Evolutionary conservation across 495 filamentous ascomycete species (phyloP).

Genomic region (Podospora fimiseda): DNA sequence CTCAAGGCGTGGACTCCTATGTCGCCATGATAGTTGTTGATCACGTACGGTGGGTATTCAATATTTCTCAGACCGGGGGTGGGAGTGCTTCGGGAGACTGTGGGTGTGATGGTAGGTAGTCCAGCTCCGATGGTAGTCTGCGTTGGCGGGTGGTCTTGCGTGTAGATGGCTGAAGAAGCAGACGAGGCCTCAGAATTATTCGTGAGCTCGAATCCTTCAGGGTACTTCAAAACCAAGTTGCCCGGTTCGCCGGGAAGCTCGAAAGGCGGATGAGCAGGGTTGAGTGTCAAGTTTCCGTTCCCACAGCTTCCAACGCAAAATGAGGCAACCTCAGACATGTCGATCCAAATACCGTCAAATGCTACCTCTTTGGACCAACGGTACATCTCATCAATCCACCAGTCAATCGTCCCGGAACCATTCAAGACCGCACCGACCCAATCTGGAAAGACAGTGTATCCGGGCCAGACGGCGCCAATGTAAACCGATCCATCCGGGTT

Average conservation of each 20-base stretch:
- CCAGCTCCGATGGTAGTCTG: constrained; percentile 13
- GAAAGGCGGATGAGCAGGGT: constrained; percentile 66
- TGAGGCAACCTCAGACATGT: constrained; percentile 75
- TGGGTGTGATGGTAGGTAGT: constrained; percentile 38
- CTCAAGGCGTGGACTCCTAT: constrained; percentile 67
- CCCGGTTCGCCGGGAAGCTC: constrained; percentile 58
- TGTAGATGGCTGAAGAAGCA: constrained; percentile 41
- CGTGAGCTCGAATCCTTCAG: constrained; percentile 64
- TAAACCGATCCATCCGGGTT: constrained; percentile 65
- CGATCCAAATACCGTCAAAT: constrained; percentile 87
- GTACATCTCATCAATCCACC: constrained; percentile 66
- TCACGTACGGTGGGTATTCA: constrained; percentile 72
- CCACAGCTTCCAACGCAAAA: constrained; percentile 82
- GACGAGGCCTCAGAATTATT: constrained; percentile 63
- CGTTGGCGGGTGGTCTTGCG: constrained; percentile 17
- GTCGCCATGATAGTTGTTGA: constrained; percentile 75
- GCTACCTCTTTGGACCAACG: constrained; percentile 52
- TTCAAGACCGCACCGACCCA: constrained; percentile 56
- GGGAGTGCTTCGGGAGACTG: constrained; percentile 51
- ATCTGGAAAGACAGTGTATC: constrained; percentile 56
- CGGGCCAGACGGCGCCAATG: constrained; percentile 82
- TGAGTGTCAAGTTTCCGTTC: constrained; percentile 57
- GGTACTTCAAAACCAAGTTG: constrained; percentile 56
- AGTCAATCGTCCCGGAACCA: constrained; percentile 50
- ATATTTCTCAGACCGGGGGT: constrained; percentile 67